phyloP scores from a whole-genome alignment of 441 rosid genomes.

The Aleurites moluccanus region DNA sequence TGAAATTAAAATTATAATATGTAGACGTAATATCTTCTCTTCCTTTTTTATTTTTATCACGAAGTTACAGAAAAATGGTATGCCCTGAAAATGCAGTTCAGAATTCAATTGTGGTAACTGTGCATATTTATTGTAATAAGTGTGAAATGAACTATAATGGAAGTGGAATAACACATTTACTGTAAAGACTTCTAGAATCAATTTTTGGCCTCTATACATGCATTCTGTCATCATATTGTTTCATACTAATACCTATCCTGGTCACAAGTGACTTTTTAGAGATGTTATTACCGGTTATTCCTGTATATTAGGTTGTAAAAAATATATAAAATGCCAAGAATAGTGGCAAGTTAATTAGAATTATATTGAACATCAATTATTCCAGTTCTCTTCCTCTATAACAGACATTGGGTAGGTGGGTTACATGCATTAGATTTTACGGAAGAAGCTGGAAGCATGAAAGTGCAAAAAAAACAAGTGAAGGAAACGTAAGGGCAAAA shows the following conservation, averaged over 20 bases:
- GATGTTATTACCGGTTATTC: background rate
- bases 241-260: background rate
- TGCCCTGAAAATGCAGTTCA: background rate
- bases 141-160: background rate
- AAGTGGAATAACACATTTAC: background rate
- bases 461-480: background rate
- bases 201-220: background rate
- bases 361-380: background rate
- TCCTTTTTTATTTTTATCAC: background rate
- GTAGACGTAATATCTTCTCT: background rate
- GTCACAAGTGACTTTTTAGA: background rate
- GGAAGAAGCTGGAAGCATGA: background rate
- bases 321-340: background rate
- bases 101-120: background rate
- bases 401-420: background rate
- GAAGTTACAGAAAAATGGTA: background rate
- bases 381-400: background rate
- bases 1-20: background rate
- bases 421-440: background rate
- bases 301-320: background rate
- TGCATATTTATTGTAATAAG: background rate
- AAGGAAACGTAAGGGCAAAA: background rate
- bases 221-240: background rate
- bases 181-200: background rate
- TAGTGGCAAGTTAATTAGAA: background rate